Base-by-base conservation (phyloP, 2,329 filamentous ascomycete species). In the Arthrobotrys iridis region DNA sequence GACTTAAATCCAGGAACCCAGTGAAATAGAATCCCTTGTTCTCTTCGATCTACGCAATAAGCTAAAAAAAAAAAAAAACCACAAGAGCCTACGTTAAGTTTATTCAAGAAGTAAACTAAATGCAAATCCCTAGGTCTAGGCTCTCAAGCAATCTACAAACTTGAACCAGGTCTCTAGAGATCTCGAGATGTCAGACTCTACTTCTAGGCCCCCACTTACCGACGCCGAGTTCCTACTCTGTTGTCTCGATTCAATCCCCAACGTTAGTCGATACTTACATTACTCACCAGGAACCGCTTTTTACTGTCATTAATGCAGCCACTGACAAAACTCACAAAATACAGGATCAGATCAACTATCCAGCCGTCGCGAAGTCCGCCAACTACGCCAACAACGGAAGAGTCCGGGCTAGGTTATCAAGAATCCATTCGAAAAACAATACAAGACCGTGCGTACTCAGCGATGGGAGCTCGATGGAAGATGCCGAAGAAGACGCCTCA, bases 361-460 rank as follows among this genome's bases (percentile, higher is more conserved):
- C 58, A 20, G 37, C 57, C 11, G 67, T 72, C 28, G 52, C 67
- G 33, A 72, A 64, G n/a, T 58, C 59, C 8, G 45, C 50, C n/a
- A 52, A 52, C 2, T 72, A 72, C 22, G 26, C 46, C 6, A 48
- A 33, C 22, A 40, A 57, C 37, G 22, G 48, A 8, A 46, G 46
- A 20, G 67, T 40, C 24, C 48, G 59, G 26, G 41, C 59, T 8
- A 50, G 67, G 10, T 24, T 72, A 3, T 57, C 40, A 20, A 64
- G 57, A 2, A 72, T 72, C 40, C 46, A 48, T 15, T 15, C 48
- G 6, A 57, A 37, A 37, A 22, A 55, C 26, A 18, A 40, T 3
- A 13, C 26, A 7, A 50, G 45, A 28, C 37, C 67, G 22, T 33
- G 7, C 5, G 35, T 58, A 8, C 22, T n/a, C 18, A 41, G 18